Conservation (phyloP, 2,329 filamentous ascomycete genomes). For the Coniochaeta prunicola region DNA sequence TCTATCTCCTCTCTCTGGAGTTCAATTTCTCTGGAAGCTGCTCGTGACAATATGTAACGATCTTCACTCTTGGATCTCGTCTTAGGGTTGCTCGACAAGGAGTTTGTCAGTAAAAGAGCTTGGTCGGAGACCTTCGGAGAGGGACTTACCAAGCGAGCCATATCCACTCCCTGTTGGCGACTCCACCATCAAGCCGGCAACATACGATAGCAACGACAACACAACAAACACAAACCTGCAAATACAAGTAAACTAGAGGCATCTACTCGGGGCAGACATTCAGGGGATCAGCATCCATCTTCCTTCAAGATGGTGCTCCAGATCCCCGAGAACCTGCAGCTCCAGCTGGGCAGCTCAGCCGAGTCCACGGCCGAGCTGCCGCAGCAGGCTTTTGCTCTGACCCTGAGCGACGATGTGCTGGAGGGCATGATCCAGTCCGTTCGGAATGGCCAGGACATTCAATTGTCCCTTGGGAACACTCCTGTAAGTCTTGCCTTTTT, state of each 20-base stretch:
- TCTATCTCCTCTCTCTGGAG: neutral
- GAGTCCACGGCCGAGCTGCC: conserved; percentile 36
- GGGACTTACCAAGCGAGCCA: neutral
- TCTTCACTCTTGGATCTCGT: neutral
- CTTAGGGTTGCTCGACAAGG: neutral
- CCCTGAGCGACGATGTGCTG: conserved; percentile 49
- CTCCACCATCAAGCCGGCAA: neutral
- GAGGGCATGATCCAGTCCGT: conserved; percentile 56
- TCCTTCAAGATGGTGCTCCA: conserved; percentile 31
- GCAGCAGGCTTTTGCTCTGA: conserved; percentile 50
- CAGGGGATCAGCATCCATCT: neutral
- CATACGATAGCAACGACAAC: neutral
- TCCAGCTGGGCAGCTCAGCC: conserved; percentile 47
- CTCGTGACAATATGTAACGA: neutral
- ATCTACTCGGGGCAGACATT: neutral
- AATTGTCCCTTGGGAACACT: conserved; percentile 48
- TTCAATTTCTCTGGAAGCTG: neutral
- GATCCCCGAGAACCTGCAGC: conserved; percentile 46
- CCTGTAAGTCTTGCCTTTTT: conserved; percentile 44
- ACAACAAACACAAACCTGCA: neutral
- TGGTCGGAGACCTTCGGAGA: neutral
- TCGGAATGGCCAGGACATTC: conserved; percentile 47
- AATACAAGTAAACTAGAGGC: neutral
- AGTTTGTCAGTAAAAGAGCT: neutral
- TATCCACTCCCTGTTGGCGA: neutral